phyloP scores from a whole-genome alignment of 2,329 filamentous ascomycete genomes.

The Cordyceps cateniannulata region DNA sequence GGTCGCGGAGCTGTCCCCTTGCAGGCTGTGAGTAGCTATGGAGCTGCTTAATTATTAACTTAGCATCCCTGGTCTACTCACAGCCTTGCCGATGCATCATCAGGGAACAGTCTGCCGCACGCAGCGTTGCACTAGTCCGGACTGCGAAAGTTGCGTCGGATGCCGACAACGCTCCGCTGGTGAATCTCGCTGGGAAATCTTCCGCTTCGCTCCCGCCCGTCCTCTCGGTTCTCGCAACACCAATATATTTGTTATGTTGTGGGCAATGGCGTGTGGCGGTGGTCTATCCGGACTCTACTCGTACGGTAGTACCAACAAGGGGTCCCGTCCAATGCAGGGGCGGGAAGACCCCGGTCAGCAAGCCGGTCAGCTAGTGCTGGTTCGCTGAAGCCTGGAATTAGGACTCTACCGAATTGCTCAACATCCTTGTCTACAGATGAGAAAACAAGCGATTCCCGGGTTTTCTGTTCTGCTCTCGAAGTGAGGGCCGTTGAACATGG shows the following conservation, averaged over 20 bases:
- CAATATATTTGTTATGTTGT: background rate
- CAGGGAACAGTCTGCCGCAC: background rate
- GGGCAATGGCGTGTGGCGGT: background rate
- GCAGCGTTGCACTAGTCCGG: background rate
- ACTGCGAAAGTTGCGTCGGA: background rate
- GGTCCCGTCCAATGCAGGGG: background rate
- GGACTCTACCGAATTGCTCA: background rate
- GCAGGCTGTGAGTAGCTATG: background rate
- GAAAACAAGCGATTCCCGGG: background rate
- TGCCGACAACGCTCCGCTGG: background rate
- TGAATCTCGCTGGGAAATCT: background rate
- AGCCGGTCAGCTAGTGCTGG: background rate
- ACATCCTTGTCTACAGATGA: background rate
- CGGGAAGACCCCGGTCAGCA: background rate
- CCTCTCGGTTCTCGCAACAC: background rate
- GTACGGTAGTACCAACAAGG: background rate
- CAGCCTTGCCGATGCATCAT: background rate
- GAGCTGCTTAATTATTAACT: background rate
- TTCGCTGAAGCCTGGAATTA: background rate
- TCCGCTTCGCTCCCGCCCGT: background rate
- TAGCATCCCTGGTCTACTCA: background rate
- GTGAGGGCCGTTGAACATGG: background rate
- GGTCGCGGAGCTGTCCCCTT: background rate
- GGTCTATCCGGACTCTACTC: background rate
- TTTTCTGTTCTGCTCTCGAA: background rate